phyloP scores from a whole-genome alignment of 2,329 filamentous ascomycete genomes.

The Penicillium sp. region DNA sequence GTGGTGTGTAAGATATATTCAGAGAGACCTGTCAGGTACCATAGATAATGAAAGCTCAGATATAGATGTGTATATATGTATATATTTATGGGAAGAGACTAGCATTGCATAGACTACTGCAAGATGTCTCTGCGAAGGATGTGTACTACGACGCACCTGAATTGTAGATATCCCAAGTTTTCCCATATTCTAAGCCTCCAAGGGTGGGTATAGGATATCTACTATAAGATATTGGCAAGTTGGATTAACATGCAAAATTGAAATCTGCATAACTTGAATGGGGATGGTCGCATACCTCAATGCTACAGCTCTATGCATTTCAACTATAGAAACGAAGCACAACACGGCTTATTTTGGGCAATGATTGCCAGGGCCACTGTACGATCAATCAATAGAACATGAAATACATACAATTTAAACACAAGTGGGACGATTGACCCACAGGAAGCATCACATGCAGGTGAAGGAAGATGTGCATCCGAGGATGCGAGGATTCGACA shows the following conservation, averaged over 20 bases:
- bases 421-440: slow-evolving; percentile 1
- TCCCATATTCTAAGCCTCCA: neutral
- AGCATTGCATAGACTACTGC: neutral
- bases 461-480: neutral
- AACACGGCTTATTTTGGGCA: neutral
- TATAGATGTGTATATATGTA: too few relatives aligned
- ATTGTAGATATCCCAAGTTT: neutral
- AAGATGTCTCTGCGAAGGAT: neutral
- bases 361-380: neutral
- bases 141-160: neutral
- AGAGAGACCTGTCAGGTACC: neutral
- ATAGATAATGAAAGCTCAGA: neutral
- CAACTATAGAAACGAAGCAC: neutral
- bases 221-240: neutral
- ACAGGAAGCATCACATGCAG: slow-evolving; percentile 2
- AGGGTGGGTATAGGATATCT: neutral
- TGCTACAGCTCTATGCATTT: neutral
- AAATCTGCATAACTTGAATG: neutral
- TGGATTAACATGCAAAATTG: neutral
- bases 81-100: neutral
- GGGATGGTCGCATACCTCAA: neutral
- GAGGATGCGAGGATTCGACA: neutral
- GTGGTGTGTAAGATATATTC: neutral
- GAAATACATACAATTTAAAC: neutral
- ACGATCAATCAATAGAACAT: neutral